These are phyloP conservation scores for Fusarium bactridioides DNA, from an alignment of 2,329 filamentous ascomycete species.

Conservation along the genomic window DNA sequence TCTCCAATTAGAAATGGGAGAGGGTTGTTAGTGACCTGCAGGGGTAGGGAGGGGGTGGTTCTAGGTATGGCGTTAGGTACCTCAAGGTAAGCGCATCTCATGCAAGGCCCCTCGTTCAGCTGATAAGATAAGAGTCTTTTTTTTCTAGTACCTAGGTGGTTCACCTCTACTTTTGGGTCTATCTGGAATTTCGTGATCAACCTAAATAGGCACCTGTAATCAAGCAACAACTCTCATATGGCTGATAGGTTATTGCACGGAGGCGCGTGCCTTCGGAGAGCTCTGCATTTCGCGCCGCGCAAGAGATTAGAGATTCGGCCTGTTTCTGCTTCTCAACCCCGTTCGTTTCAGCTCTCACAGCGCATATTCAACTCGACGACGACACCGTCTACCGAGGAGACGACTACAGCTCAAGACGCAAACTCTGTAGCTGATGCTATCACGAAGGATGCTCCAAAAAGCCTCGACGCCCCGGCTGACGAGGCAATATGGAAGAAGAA, in stretches of 20 bases:
- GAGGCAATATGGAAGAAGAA: slow-evolving; percentile 28
- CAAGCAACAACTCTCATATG: slow-evolving; percentile 27
- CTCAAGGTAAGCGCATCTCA: not conserved
- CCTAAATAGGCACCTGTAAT: not conserved
- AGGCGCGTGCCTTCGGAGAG: slow-evolving; percentile 41
- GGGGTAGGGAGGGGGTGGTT: slow-evolving; percentile 25
- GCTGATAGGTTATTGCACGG: slow-evolving; percentile 40
- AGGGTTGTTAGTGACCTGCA: not conserved
- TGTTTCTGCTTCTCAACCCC: slow-evolving; percentile 6
- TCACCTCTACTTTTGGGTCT: not conserved
- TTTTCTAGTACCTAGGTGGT: not conserved
- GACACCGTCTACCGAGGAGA: not conserved
- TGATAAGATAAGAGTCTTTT: slow-evolving; percentile 41
- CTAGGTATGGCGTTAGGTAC: not conserved
- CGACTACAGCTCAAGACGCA: not conserved
- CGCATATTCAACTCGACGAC: slow-evolving; percentile 24
- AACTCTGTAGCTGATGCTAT: not conserved
- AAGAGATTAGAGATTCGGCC: slow-evolving; percentile 8
- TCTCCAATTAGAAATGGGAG: slow-evolving; percentile 30
- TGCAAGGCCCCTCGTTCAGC: not conserved
- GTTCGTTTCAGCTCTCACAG: slow-evolving; percentile 10
- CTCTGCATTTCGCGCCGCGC: slow-evolving; percentile 27
- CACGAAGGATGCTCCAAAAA: slow-evolving; percentile 36
- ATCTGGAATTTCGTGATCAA: not conserved
- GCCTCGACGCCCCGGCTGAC: slow-evolving; percentile 25